These are phyloP conservation scores for Obba rivulosa DNA, from an alignment of 768 basidiomycete species.

Conservation along the genomic window DNA sequence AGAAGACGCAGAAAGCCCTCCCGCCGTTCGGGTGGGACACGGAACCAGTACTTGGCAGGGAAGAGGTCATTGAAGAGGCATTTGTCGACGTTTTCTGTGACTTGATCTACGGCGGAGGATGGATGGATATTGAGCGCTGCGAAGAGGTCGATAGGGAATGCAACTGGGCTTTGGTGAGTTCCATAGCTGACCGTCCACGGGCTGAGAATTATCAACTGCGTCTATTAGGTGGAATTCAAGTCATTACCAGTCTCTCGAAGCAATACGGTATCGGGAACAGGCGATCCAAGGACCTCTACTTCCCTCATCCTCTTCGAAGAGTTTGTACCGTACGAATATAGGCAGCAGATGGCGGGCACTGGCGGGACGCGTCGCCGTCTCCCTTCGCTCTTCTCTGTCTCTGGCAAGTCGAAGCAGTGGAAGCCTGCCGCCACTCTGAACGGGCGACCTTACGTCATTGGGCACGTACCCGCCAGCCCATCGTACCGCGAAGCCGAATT, in stretches of 20 bases:
- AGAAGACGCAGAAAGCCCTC: slow-evolving; percentile 75
- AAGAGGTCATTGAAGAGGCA: slow-evolving; percentile 84
- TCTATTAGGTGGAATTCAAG: slow-evolving; percentile 77
- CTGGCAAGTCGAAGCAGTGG: slow-evolving; percentile 53
- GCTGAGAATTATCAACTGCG: too few relatives aligned
- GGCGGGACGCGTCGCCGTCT: slow-evolving; percentile 49
- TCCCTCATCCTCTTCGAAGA: slow-evolving; percentile 88
- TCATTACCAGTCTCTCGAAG: slow-evolving; percentile 46
- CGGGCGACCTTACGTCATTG: slow-evolving; percentile 65
- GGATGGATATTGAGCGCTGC: slow-evolving; percentile 71
- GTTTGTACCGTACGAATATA: slow-evolving; percentile 85
- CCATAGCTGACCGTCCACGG: background rate
- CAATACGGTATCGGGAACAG: slow-evolving; percentile 21
- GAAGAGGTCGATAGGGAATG: slow-evolving; percentile 81
- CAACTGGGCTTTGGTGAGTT: slow-evolving; percentile 85
- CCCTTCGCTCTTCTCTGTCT: slow-evolving; percentile 61
- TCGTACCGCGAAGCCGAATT: slow-evolving; percentile 69
- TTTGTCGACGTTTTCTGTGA: slow-evolving; percentile 88
- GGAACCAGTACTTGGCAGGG: slow-evolving; percentile 68
- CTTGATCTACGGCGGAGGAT: slow-evolving; percentile 75
- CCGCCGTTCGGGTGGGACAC: slow-evolving; percentile 94
- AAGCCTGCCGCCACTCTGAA: slow-evolving; percentile 81
- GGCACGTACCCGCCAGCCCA: slow-evolving; percentile 51
- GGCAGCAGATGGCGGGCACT: slow-evolving; percentile 61
- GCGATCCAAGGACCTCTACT: slow-evolving; percentile 68